Evolutionary conservation across 2,329 filamentous ascomycete genomes (phyloP), one percentile per base, ranked within the genome.

Genomic region (Fusarium armeniacum): DNA sequence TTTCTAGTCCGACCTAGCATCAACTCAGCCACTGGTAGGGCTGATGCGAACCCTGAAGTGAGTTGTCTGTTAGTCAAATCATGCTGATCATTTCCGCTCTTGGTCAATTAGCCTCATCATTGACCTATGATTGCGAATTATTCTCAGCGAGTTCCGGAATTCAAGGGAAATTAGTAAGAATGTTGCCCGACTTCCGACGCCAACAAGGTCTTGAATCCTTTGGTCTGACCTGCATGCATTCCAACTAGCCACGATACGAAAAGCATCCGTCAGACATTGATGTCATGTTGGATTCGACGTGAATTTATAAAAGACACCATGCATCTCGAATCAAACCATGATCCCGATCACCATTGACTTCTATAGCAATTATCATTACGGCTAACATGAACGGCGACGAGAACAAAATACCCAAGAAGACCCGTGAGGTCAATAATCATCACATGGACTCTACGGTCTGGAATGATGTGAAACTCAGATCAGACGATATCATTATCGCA

Each of bases 391-490:
- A 62, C 11, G 35, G 35, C 5, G 9, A 46, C 4, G 22, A 32
- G 3, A 53, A 41, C 22, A 65, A 59, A 2, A 20, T 52, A 41
- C 62, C 62, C 15, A 24, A 46, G 7, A 65, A 65, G 52, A 65
- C 60, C 8, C 52, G 45, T 3, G 62, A 65, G n/a, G 52, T 65
- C 12, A 51, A 16, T 11, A 65, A 65, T 20, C 28, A 65, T 35
- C 60, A 65, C 3, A 65, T 65, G 60, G 60, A 65, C 8, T 65
- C 62, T 3, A 52, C 30, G 3, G 45, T 65, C 6, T 65, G 60
- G 62, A 65, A 65, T 3, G 40, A 47, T 3, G 24, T 65, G 1
- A 65, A 52, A 24, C 35, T 65, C 15, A 58, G 62, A 18, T 40
- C 60, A 1, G 60, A 65, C 26, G 60, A 65, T 44, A 65, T 65